Evolutionary conservation across 2,329 filamentous ascomycete species (phyloP).

Genomic region (Monosporascus cannonballus): DNA sequence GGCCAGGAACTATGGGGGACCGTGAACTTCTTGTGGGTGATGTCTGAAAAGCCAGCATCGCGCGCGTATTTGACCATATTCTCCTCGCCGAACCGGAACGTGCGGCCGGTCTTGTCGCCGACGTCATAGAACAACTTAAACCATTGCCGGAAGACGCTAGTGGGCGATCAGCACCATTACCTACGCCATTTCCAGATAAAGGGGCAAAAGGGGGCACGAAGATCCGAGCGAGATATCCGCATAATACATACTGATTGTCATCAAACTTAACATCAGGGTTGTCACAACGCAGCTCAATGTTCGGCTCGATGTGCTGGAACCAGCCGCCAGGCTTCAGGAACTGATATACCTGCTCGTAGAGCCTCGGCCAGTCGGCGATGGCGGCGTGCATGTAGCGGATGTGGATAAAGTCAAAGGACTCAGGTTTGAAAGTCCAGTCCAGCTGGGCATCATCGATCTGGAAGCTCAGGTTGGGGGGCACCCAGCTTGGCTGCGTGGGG

Average conservation of each 20-base stretch:
- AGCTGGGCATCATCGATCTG: slow-evolving; percentile 14
- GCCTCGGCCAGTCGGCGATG: slow-evolving; percentile 12
- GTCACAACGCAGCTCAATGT: slow-evolving; percentile 9
- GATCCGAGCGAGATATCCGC: neutral
- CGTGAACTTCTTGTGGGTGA: neutral
- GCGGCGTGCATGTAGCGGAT: slow-evolving; percentile 12
- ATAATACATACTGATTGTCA: neutral
- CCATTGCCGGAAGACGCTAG: too few species aligned
- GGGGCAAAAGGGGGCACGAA: neutral
- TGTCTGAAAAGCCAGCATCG: neutral
- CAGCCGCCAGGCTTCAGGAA: slow-evolving; percentile 9
- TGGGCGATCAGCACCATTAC: too few species aligned
- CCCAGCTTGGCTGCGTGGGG: slow-evolving; percentile 15
- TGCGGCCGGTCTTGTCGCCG: too few species aligned
- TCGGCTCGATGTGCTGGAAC: slow-evolving; percentile 11
- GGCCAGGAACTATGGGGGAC: neutral
- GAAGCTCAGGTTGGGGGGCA: slow-evolving; percentile 13
- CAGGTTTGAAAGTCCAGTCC: slow-evolving; percentile 8
- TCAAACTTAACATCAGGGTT: slow-evolving; percentile 11
- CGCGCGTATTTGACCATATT: neutral
- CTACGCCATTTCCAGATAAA: too few species aligned
- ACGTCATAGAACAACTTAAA: too few species aligned
- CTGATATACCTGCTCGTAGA: slow-evolving; percentile 12
- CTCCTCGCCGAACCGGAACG: neutral
- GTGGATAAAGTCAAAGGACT: slow-evolving; percentile 16